phyloP scores from a whole-genome alignment of 1,139 yeast species.

The Diutina sp. region DNA sequence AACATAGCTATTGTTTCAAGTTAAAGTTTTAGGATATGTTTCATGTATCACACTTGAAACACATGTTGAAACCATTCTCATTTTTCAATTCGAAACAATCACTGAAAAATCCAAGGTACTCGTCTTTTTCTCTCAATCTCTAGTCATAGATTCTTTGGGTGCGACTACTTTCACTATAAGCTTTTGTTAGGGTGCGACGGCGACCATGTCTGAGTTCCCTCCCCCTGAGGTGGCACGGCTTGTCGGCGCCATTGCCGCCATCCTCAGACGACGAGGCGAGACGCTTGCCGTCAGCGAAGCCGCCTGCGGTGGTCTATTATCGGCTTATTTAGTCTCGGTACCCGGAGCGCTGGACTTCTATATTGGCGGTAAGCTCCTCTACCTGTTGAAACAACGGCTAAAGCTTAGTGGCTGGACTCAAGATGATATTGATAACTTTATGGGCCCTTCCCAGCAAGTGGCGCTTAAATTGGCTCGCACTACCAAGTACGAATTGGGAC shows the following conservation, averaged over 20 bases:
- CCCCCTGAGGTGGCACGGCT: constrained; percentile 38
- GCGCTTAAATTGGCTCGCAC: constrained; percentile 69
- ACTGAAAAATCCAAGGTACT: too few species aligned
- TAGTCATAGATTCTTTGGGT: too few species aligned
- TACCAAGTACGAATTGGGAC: constrained; percentile 66
- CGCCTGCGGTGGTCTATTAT: constrained; percentile 79
- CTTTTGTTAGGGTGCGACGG: too few species aligned
- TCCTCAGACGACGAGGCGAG: constrained; percentile 24
- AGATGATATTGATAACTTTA: constrained; percentile 53
- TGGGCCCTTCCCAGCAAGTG: constrained; percentile 74
- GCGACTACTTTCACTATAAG: too few species aligned
- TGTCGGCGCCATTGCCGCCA: constrained; percentile 41
- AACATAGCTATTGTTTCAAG: too few species aligned
- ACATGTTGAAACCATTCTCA: too few species aligned
- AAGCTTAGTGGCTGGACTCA: constrained; percentile 70
- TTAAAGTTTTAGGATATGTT: too few species aligned
- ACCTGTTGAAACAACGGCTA: constrained; percentile 62
- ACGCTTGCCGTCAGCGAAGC: constrained; percentile 77
- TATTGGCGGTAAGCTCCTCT: constrained; percentile 74
- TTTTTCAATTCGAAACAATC: too few species aligned
- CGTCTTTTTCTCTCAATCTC: too few species aligned
- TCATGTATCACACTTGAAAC: too few species aligned
- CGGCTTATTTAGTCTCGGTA: constrained; percentile 67
- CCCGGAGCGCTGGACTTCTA: constrained; percentile 81
- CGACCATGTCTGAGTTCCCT: constrained; percentile 37